These are phyloP conservation scores for Clonostachys chloroleuca DNA, from an alignment of 2,329 filamentous ascomycete genomes.

Conservation along the genomic window DNA sequence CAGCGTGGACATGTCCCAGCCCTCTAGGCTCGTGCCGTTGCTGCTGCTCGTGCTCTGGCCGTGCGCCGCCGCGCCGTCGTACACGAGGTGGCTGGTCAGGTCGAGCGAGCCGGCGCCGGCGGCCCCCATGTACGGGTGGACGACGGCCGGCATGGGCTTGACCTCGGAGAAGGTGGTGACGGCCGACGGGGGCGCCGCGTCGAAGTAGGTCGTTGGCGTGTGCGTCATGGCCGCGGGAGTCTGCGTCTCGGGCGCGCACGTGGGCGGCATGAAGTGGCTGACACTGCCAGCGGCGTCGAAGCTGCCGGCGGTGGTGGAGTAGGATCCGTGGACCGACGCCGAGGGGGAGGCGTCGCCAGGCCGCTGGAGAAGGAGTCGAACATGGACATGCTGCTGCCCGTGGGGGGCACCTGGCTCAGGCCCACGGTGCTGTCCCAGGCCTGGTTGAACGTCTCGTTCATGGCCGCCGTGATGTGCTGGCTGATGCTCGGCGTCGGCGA, in stretches of 20 bases:
- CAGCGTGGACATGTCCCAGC: conserved; percentile 30
- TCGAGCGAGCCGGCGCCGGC: conserved; percentile 19
- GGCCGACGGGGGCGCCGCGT: conserved; percentile 12
- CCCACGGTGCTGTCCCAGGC: conserved; percentile 35
- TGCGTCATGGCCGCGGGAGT: conserved; percentile 2
- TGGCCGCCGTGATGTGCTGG: conserved; percentile 48
- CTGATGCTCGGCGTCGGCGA: conserved; percentile 44
- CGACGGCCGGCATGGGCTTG: conserved; percentile 21
- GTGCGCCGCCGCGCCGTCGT: conserved; percentile 14
- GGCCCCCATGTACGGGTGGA: conserved; percentile 20
- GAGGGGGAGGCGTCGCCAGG: conserved; percentile 52
- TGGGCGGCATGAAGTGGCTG: conserved; percentile 21
- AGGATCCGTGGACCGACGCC: conserved; percentile 42
- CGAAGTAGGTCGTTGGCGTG: conserved; percentile 17
- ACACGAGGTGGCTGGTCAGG: conserved; percentile 22
- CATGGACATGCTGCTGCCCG: conserved; percentile 28
- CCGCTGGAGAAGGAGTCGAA: conserved; percentile 48
- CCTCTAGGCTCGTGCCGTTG: conserved; percentile 22
- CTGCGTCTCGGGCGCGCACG: conserved; percentile 10
- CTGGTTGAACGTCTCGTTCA: conserved; percentile 52
- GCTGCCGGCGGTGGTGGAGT: conserved; percentile 31
- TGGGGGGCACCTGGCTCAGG: conserved; percentile 18
- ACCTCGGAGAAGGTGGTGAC: conserved; percentile 18
- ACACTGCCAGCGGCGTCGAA: conserved; percentile 31
- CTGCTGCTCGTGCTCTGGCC: conserved; percentile 14